Conservation (phyloP, 257 asterid genomes). For the Solanum gracilifrons region DNA sequence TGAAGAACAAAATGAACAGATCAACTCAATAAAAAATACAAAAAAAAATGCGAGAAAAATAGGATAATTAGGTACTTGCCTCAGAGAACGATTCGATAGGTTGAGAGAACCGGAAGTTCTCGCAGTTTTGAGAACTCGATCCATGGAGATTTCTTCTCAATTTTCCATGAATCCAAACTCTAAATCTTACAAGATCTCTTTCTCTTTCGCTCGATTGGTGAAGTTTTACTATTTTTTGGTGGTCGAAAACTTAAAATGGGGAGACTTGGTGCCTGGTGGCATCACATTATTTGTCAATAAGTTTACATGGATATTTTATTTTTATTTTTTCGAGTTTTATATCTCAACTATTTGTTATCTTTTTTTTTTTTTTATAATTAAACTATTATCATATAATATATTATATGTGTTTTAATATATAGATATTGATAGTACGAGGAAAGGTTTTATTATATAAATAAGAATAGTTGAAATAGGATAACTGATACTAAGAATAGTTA, state of each 20-base stretch:
- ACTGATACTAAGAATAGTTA: accelerated
- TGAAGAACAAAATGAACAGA: neutral
- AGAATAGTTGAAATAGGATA: too few species aligned
- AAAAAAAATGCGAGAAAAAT: neutral
- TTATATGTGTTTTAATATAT: too few species aligned
- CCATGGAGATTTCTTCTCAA: slow-evolving; percentile 34
- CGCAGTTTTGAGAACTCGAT: slow-evolving; percentile 77
- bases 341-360: too few species aligned
- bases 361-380: too few species aligned
- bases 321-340: neutral
- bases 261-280: neutral
- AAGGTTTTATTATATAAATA: too few species aligned
- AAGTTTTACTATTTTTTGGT: neutral
- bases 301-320: neutral
- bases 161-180: neutral
- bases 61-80: slow-evolving; percentile 17
- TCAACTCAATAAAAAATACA: neutral
- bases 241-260: neutral
- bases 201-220: neutral
- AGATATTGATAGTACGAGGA: too few species aligned
- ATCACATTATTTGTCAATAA: neutral
- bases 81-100: slow-evolving; percentile 89
- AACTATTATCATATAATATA: too few species aligned
- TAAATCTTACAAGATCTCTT: neutral
- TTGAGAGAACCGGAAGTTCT: slow-evolving; percentile 92